These are phyloP conservation scores for Termitomyces sp. DNA, from an alignment of 768 basidiomycete species.

Conservation along the genomic window DNA sequence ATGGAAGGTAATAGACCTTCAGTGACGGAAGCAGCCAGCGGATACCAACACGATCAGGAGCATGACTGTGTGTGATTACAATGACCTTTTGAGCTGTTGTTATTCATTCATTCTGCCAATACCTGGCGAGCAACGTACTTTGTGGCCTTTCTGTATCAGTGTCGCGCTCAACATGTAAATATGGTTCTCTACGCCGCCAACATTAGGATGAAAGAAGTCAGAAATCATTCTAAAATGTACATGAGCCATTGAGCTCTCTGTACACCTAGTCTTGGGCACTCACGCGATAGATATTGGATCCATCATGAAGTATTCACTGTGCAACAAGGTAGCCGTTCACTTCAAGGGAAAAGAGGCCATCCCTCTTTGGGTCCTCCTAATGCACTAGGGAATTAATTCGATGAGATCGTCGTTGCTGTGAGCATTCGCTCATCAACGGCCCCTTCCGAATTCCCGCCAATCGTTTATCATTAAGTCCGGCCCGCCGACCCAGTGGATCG, in stretches of 20 bases:
- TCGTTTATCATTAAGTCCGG: not conserved
- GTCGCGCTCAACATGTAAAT: conserved; percentile 89
- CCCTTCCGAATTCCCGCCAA: not conserved
- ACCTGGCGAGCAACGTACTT: conserved; percentile 37
- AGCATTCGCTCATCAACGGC: not conserved
- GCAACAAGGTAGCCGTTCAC: not conserved
- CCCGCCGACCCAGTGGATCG: not conserved
- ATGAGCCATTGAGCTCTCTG: not conserved
- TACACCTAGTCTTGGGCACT: conserved; percentile 8
- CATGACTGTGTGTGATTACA: conserved; percentile 89
- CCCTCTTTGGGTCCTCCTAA: no score
- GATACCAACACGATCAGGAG: conserved; percentile 79
- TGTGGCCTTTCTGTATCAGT: conserved; percentile 79
- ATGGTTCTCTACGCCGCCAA: conserved; percentile 96
- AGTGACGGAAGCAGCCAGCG: conserved; percentile 84
- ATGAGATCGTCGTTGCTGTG: not conserved
- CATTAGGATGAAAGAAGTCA: conserved; percentile 93
- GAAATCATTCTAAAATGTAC: conserved; percentile 70
- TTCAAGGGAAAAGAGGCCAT: not conserved
- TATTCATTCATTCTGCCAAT: not conserved
- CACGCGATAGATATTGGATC: conserved; percentile 31
- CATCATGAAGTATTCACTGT: conserved; percentile 14
- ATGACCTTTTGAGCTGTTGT: conserved; percentile 56
- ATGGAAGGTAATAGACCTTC: conserved; percentile 94
- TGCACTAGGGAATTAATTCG: not conserved